A percentile compares a stretch with the other conserved stretches of the same genome.
These are phyloP conservation scores for Stephanodiscus triporus DNA, from an alignment of 108 stramenopile genomes.

Conservation along the genomic window DNA sequence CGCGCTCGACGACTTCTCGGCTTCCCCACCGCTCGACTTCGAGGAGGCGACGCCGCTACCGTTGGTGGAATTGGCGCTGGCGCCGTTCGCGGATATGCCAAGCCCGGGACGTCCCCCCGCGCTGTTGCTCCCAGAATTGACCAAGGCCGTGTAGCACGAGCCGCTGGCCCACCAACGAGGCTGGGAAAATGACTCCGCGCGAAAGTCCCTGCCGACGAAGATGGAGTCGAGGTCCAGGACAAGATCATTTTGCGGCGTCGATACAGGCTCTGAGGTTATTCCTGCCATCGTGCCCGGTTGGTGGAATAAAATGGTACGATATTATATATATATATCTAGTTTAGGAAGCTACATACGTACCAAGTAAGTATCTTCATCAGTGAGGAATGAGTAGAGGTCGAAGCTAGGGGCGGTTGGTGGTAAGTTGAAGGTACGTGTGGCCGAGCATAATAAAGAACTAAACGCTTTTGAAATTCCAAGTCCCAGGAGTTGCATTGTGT, in stretches of 20 bases:
- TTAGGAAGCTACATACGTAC: no score
- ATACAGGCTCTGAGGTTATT: not conserved
- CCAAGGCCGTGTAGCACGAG: constrained; percentile 43
- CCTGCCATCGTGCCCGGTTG: not conserved
- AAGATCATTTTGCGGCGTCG: not conserved
- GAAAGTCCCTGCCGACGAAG: constrained; percentile 50
- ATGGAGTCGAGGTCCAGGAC: constrained; percentile 39
- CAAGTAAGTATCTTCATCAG: no score
- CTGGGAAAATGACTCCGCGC: constrained; percentile 40
- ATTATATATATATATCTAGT: no score
- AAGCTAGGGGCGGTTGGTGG: no score
- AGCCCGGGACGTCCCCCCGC: not conserved
- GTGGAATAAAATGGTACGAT: not conserved
- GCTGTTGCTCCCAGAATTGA: constrained; percentile 20
- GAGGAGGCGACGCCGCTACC: not conserved
- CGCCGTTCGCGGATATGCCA: not conserved
- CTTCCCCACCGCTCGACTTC: no score
- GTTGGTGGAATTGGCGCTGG: not conserved
- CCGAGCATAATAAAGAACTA: no score
- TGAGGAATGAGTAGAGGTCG: no score
- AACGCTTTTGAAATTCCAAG: no score
- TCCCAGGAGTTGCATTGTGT: no score
- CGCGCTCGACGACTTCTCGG: not conserved
- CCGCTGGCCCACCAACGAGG: constrained; percentile 52
- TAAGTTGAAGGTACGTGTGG: no score